A percentile compares a stretch with the other conserved stretches of the same genome.
Conservation (phyloP, 805 yeast species). For the Sungouiella thailandica region DNA sequence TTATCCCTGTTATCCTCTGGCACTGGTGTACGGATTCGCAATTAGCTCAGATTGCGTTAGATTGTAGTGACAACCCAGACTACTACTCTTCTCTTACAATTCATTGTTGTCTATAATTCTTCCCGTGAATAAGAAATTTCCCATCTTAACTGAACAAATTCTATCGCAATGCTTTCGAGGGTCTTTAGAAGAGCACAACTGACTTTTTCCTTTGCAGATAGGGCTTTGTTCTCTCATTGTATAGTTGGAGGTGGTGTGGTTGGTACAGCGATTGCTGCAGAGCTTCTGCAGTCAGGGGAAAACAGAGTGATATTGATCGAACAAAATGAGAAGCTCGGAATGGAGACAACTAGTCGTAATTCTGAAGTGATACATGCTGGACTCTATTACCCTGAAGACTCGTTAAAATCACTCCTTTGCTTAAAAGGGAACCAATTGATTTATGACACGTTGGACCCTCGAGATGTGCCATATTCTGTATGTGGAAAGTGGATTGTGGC, state of each 20-base stretch:
- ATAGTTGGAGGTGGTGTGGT: conserved; percentile 84
- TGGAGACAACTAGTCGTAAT: conserved; percentile 83
- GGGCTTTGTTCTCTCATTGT: conserved; percentile 65
- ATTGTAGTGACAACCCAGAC: too few species aligned
- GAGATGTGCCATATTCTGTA: conserved; percentile 44
- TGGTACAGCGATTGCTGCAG: conserved; percentile 77
- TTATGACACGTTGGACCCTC: conserved; percentile 36
- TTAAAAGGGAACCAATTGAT: conserved; percentile 68
- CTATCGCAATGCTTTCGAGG: too few species aligned
- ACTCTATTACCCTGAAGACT: conserved; percentile 66
- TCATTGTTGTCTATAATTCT: too few species aligned
- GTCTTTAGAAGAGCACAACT: too few species aligned
- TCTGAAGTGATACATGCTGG: conserved; percentile 95
- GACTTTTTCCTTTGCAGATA: too few species aligned
- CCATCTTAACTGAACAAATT: too few species aligned
- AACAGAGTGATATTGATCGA: conserved; percentile 64
- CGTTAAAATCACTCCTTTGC: conserved; percentile 67
- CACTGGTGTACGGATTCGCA: too few species aligned
- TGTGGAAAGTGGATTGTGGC: conserved; percentile 92
- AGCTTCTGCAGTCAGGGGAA: conserved; percentile 42
- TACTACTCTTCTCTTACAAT: too few species aligned
- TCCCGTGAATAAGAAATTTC: too few species aligned
- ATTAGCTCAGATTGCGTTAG: too few species aligned
- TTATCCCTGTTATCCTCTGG: too few species aligned
- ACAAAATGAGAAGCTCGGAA: conserved; percentile 59